Evolutionary conservation across 2,329 filamentous ascomycete species (phyloP).

Genomic region (Byssochlamys sp.): DNA sequence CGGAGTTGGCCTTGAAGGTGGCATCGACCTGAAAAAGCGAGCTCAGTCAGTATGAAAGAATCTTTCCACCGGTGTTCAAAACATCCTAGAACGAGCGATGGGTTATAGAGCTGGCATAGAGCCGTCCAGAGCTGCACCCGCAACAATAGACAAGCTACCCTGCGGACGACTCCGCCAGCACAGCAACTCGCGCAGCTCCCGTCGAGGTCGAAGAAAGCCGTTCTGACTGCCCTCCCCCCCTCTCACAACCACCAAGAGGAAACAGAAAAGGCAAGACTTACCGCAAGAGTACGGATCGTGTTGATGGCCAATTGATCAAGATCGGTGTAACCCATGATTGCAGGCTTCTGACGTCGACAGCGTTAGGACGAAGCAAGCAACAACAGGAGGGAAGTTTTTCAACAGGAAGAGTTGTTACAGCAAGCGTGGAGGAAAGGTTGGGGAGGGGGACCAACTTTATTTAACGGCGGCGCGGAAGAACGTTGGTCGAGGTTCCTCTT

Average conservation of each 20-base stretch:
- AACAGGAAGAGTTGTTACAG: slow-evolving; percentile 2
- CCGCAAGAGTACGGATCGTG: slow-evolving; percentile 92
- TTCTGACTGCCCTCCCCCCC: neutral
- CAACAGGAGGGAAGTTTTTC: slow-evolving; percentile 2
- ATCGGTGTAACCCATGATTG: slow-evolving; percentile 78
- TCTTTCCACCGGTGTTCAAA: slow-evolving; percentile 2
- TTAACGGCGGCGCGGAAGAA: neutral
- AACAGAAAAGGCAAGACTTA: slow-evolving; percentile 46
- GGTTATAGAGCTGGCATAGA: neutral
- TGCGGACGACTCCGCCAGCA: neutral
- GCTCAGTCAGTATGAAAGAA: slow-evolving; percentile 15
- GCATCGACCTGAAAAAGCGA: slow-evolving; percentile 71
- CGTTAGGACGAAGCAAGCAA: slow-evolving; percentile 3
- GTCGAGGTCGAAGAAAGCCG: neutral
- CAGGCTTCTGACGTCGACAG: slow-evolving; percentile 19
- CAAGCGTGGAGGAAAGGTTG: slow-evolving; percentile 1
- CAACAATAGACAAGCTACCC: neutral
- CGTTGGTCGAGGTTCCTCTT: neutral
- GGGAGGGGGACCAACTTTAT: slow-evolving; percentile 10
- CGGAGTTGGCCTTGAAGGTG: slow-evolving; percentile 88
- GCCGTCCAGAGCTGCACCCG: neutral
- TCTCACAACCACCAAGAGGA: neutral
- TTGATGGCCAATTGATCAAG: slow-evolving; percentile 87
- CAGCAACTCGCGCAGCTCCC: neutral
- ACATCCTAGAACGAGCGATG: slow-evolving; percentile 1